Percentiles rank a stretch among this genome's conserved stretches.
phyloP scores from a whole-genome alignment of 1,139 yeast species.

The Spencermartinsiella ligniputridi region DNA sequence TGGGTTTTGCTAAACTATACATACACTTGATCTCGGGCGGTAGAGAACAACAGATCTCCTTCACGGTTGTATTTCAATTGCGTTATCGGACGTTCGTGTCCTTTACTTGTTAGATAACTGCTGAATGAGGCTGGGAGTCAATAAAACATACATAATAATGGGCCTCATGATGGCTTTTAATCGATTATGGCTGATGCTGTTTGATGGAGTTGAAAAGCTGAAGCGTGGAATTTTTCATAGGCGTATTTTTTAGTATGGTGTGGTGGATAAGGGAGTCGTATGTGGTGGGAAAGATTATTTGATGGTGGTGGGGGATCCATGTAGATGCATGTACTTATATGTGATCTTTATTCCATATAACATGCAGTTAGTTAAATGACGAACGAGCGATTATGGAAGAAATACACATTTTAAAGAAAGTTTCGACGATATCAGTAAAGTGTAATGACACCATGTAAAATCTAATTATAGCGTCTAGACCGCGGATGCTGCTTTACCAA shows the following conservation, averaged over 20 bases:
- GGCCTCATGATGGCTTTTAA: constrained; percentile 25
- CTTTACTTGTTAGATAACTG: constrained; percentile 19
- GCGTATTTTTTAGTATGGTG: not conserved
- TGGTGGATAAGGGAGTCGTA: not conserved
- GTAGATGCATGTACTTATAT: no score
- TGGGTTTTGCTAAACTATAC: constrained; percentile 12
- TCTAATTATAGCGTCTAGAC: no score
- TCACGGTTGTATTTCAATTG: constrained; percentile 93
- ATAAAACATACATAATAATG: constrained; percentile 17
- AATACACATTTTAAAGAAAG: no score
- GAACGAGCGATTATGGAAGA: no score
- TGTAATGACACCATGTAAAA: no score
- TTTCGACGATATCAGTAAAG: no score
- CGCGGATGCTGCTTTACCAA: no score
- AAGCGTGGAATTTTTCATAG: not conserved
- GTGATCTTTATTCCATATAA: no score
- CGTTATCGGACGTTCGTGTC: constrained; percentile 46
- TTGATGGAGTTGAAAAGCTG: not conserved
- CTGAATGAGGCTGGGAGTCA: not conserved
- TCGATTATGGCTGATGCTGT: not conserved
- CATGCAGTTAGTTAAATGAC: no score
- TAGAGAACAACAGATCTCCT: constrained; percentile 90
- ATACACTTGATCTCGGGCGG: constrained; percentile 75
- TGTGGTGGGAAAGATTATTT: no score
- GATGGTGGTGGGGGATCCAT: no score